These are phyloP conservation scores for Fusarium beomiforme DNA, from an alignment of 2,329 filamentous ascomycete genomes.

Conservation along the genomic window DNA sequence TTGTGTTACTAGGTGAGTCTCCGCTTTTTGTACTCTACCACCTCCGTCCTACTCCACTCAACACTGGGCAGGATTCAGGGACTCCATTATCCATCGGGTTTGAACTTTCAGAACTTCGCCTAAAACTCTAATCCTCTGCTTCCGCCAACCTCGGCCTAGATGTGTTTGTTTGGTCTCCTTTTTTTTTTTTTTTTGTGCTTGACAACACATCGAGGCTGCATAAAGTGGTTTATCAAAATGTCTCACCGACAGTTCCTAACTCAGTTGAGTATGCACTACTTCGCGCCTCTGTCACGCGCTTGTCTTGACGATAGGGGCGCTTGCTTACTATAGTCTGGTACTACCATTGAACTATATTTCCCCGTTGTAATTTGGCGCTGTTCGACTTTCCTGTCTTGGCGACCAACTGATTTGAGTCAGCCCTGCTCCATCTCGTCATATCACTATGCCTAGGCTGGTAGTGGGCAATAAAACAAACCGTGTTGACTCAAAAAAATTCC, in stretches of 20 bases:
- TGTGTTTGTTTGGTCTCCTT: not conserved
- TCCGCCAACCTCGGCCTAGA: slow-evolving; percentile 9
- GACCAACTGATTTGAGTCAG: slow-evolving; percentile 29
- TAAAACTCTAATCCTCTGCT: slow-evolving; percentile 38
- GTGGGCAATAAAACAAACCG: not conserved
- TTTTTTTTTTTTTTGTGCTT: not conserved
- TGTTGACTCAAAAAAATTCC: not conserved
- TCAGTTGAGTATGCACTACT: not conserved
- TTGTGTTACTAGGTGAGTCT: not conserved
- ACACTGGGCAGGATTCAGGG: not conserved
- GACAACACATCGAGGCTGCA: slow-evolving; percentile 9
- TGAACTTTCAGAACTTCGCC: slow-evolving; percentile 26
- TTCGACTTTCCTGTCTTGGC: slow-evolving; percentile 1
- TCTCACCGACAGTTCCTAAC: slow-evolving; percentile 29
- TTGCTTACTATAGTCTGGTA: slow-evolving; percentile 18
- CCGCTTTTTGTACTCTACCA: slow-evolving; percentile 1
- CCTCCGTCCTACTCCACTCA: slow-evolving; percentile 14
- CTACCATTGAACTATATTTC: slow-evolving; percentile 17
- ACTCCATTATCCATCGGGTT: not conserved
- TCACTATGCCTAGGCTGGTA: not conserved
- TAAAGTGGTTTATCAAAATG: not conserved
- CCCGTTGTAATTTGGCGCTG: slow-evolving; percentile 12
- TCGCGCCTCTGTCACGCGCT: slow-evolving; percentile 19
- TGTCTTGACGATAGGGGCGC: slow-evolving; percentile 9
- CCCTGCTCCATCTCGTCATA: slow-evolving; percentile 12